Evolutionary conservation across 495 filamentous ascomycete species (phyloP).

Genomic region (Aspergillus funiculosus): DNA sequence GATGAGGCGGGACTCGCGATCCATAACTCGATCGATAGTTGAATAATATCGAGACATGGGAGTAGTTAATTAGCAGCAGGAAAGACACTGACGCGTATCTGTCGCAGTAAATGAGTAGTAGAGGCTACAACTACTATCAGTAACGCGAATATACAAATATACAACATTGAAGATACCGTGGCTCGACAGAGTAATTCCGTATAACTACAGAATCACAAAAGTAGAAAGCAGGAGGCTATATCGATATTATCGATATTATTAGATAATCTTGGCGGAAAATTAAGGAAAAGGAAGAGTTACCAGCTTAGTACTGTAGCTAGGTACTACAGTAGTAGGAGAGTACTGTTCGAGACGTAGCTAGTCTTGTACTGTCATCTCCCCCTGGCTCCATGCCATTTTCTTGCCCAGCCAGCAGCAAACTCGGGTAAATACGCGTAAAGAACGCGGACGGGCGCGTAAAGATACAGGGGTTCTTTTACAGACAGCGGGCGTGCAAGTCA

Average conservation of each 20-base stretch:
- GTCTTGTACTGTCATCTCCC: background rate
- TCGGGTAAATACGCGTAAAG: background rate
- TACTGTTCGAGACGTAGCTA: background rate
- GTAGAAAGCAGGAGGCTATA: no score
- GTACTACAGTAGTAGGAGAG: background rate
- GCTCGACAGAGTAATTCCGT: no score
- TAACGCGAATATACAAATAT: no score
- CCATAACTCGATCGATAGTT: slow-evolving; percentile 18
- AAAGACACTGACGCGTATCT: background rate
- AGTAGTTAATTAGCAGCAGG: background rate
- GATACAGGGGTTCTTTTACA: slow-evolving; percentile 1
- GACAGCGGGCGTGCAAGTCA: no score
- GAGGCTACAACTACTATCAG: no score
- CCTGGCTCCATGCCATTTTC: background rate
- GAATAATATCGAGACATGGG: slow-evolving; percentile 1
- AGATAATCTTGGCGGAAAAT: no score
- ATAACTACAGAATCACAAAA: no score
- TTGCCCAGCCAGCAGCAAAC: background rate
- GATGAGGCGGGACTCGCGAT: slow-evolving; percentile 20
- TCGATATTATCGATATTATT: background rate
- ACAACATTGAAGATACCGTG: no score
- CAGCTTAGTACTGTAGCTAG: no score
- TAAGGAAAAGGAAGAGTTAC: no score
- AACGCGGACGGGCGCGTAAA: background rate
- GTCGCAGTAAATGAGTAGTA: no score